Evolutionary conservation across 2,329 filamentous ascomycete species (phyloP).

Genomic region (Colletotrichum sp.): DNA sequence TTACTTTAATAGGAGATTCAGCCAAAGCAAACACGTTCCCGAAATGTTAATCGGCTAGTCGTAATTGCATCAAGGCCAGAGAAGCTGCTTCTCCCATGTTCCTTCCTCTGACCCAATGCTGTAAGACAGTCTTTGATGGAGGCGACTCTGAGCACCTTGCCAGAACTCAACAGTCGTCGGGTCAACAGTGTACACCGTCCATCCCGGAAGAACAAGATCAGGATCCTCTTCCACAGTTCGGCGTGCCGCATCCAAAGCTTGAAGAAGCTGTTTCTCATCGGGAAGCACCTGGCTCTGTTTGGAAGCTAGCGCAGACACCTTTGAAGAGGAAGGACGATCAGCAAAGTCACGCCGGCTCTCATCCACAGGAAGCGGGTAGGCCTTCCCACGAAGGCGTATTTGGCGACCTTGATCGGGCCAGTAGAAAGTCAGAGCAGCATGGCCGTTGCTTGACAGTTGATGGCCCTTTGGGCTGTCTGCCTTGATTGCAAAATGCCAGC

Average conservation of each 20-base stretch:
- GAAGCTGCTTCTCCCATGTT: neutral
- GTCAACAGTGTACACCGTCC: neutral
- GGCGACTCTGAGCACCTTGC: neutral
- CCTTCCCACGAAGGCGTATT: neutral
- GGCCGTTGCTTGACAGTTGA: neutral
- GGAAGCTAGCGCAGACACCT: neutral
- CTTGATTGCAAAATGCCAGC: neutral
- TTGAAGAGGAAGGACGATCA: neutral
- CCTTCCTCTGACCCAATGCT: rapidly evolving
- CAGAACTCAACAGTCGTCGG: neutral
- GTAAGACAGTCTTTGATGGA: neutral
- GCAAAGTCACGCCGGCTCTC: neutral
- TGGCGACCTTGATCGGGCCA: neutral
- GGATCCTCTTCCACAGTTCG: neutral
- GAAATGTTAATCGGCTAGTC: too few species aligned
- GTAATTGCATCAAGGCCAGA: neutral
- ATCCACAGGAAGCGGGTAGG: neutral
- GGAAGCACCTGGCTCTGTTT: neutral
- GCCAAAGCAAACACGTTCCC: too few species aligned
- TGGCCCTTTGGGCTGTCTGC: neutral
- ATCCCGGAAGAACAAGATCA: neutral
- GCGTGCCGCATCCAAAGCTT: neutral
- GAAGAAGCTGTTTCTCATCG: neutral
- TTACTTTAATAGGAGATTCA: too few species aligned
- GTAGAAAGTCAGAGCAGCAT: neutral